Base-by-base conservation (phyloP, 2,329 filamentous ascomycete species). In the Clarireedia homoeocarpa region DNA sequence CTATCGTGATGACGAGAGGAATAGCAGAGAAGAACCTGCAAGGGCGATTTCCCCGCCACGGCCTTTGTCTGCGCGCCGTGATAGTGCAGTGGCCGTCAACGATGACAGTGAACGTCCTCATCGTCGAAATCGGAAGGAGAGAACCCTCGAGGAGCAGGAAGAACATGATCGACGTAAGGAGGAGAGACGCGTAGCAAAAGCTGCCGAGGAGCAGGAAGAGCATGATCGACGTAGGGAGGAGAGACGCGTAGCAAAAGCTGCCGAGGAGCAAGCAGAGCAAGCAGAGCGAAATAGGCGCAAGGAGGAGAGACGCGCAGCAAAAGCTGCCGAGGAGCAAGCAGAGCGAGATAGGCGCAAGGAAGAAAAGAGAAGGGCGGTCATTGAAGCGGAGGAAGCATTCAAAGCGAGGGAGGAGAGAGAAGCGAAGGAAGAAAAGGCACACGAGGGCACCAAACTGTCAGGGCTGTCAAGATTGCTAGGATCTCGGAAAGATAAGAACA, bases 101-200 rank as follows among this genome's bases (percentile, higher is more conserved):
- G 54, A 57, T 17, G 48, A 56, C 20, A 48, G 48, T 46, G 48
- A 52, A 27, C 26, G 42, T 24, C 57, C 10, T 34, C 30, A 58
- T 36, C 62, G 59, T 23, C 62, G 64, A 12, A 53, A 51, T 9
- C 59, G 55, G n/a, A 63, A 62, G 46, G 60, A 63, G 24, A 60
- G 66, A 4, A 65, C 62, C 10, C 63, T 64, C 2, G 65, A 67
- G 44, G 66, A 69, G 48, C 65, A 69, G 58, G 62, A 61, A 45
- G 67, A 63, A 17, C 66, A 68, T 51, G 67, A 68, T 5, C 60
- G 59, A 40, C 58, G 66, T 6, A 69, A 66, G 55, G 63, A 62
- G 7, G 65, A 64, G 36, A 58, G 62, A 27, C 54, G 61, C 23
- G 58, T 58, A 20, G 59, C 58, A n/a, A 63, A 53, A 39, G 17